A percentile compares a stretch with the other conserved stretches of the same genome.
Evolutionary conservation across 768 basidiomycete genomes (phyloP).

Genomic region (Boletellus ananiceps): DNA sequence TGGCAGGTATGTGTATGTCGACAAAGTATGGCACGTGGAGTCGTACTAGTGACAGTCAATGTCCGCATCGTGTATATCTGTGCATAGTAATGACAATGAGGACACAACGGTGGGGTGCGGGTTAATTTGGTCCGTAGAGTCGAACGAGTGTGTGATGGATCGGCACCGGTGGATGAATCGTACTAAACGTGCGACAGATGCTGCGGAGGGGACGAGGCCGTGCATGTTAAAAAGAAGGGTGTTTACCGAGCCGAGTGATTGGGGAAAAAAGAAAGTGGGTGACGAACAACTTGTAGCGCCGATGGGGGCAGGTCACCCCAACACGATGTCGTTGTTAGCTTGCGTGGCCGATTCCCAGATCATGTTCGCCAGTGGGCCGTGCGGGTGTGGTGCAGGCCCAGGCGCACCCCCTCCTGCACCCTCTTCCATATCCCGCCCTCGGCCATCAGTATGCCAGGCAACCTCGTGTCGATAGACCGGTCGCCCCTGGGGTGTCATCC

Average conservation of each 20-base stretch:
- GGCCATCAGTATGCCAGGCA: conserved; percentile 22
- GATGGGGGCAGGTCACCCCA: conserved; percentile 19
- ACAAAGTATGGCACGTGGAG: conserved; percentile 6
- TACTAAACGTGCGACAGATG: conserved; percentile 1
- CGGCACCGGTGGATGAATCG: neutral
- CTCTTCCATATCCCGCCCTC: conserved; percentile 17
- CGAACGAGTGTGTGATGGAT: neutral
- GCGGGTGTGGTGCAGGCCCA: conserved; percentile 16
- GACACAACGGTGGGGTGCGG: neutral
- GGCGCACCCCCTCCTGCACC: conserved; percentile 15
- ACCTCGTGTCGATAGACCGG: conserved; percentile 29
- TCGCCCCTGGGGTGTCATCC: conserved; percentile 26
- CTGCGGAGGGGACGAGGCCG: conserved; percentile 2
- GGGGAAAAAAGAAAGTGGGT: neutral
- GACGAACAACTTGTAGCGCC: conserved; percentile 5
- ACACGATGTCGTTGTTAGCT: conserved; percentile 28
- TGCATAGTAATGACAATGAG: conserved; percentile 14
- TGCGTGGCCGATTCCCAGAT: conserved; percentile 28
- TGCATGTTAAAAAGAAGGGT: conserved; percentile 1
- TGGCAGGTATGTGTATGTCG: conserved; percentile 19
- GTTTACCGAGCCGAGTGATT: conserved; percentile 1
- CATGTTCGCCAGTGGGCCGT: conserved; percentile 20
- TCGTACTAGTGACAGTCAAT: neutral
- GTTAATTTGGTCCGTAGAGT: conserved; percentile 1
- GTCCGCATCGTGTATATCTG: conserved; percentile 15